Evolutionary conservation across 1,139 yeast species (phyloP).

Genomic region (Magnusiomyces tetraspermus): DNA sequence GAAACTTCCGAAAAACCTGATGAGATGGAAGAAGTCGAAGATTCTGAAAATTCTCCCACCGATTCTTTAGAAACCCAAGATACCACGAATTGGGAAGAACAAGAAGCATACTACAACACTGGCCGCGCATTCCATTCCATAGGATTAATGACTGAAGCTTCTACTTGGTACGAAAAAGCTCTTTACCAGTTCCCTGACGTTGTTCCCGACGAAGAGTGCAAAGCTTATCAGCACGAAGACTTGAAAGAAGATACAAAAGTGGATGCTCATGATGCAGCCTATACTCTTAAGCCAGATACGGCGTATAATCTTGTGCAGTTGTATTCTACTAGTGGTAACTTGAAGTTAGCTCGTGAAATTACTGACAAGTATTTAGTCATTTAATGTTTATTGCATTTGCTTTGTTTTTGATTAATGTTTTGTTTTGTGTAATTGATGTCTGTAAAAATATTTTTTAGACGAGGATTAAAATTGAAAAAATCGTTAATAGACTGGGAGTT

Average conservation of each 20-base stretch:
- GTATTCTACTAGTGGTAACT: slow-evolving; percentile 67
- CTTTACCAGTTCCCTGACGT: slow-evolving; percentile 32
- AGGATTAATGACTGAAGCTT: slow-evolving; percentile 66
- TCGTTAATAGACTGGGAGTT: no score
- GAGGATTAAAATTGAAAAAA: no score
- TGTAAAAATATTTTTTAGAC: no score
- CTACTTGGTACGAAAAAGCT: slow-evolving; percentile 61
- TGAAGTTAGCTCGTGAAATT: slow-evolving; percentile 48
- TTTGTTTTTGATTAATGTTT: neutral
- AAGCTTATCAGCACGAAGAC: neutral
- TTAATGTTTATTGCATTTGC: slow-evolving; percentile 14
- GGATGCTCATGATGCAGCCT: slow-evolving; percentile 29
- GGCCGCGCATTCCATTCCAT: slow-evolving; percentile 80
- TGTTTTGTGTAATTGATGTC: no score
- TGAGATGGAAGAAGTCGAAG: neutral
- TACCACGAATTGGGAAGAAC: slow-evolving; percentile 44
- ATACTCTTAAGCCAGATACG: slow-evolving; percentile 61
- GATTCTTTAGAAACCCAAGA: slow-evolving; percentile 9
- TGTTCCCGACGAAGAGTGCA: neutral
- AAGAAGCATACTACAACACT: slow-evolving; percentile 74
- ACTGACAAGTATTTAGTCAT: slow-evolving; percentile 52
- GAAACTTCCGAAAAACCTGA: neutral
- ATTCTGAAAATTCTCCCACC: neutral
- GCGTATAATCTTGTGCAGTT: slow-evolving; percentile 77
- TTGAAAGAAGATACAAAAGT: neutral